These are phyloP conservation scores for Physcia stellaris DNA, from an alignment of 495 filamentous ascomycete genomes.

Conservation along the genomic window DNA sequence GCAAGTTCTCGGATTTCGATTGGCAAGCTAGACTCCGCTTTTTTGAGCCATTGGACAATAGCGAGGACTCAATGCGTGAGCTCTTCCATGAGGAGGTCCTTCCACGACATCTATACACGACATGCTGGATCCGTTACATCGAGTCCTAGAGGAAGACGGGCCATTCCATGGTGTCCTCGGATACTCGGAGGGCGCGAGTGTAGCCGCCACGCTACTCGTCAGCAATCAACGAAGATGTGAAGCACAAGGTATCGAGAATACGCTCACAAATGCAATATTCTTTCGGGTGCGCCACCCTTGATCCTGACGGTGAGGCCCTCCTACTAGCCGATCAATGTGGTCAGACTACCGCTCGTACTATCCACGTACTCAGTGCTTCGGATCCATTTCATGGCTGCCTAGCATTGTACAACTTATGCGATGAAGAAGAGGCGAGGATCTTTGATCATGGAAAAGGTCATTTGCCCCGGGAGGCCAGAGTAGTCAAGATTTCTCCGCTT, in stretches of 20 bases:
- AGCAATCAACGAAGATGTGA: conserved; percentile 28
- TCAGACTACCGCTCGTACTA: background rate
- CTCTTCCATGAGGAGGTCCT: too few relatives aligned
- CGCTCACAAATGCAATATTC: conserved; percentile 1
- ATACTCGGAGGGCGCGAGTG: conserved; percentile 47
- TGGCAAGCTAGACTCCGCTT: too few relatives aligned
- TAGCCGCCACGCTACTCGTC: too few relatives aligned
- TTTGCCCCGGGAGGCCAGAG: conserved; percentile 23
- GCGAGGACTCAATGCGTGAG: too few relatives aligned
- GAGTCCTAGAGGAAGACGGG: too few relatives aligned
- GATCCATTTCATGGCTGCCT: conserved; percentile 19
- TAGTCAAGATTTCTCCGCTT: too few relatives aligned
- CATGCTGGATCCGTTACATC: too few relatives aligned
- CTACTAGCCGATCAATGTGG: background rate
- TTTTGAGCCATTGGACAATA: too few relatives aligned
- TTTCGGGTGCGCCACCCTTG: background rate
- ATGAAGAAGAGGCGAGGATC: conserved; percentile 29
- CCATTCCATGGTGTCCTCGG: conserved; percentile 34
- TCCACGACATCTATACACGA: too few relatives aligned
- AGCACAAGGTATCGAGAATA: background rate
- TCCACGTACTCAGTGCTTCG: background rate
- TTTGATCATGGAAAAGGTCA: conserved; percentile 42
- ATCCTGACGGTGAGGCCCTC: background rate
- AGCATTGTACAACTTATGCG: conserved; percentile 43
- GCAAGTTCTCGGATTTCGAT: too few relatives aligned